Percentiles rank a stretch among this genome's conserved stretches.
These are phyloP conservation scores for Dioscorea dumetorum DNA, from an alignment of 106 monocot genomes.

Conservation along the genomic window DNA sequence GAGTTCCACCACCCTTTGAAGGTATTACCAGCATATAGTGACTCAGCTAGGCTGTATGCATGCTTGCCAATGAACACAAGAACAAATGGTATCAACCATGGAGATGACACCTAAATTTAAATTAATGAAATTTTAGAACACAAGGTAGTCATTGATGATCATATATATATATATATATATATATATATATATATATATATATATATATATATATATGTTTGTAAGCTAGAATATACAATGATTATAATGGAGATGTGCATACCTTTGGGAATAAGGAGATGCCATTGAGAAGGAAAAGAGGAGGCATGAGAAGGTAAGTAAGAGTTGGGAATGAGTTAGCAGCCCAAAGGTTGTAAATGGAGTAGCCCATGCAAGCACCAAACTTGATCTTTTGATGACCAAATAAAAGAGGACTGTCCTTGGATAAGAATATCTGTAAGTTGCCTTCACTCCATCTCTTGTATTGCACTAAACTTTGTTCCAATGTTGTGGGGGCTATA, in stretches of 20 bases:
- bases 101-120: conserved; percentile 22
- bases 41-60: conserved; percentile 22
- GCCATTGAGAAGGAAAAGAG: conserved; percentile 27
- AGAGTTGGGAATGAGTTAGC: conserved; percentile 22
- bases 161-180: too few relatives aligned
- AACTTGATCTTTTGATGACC: conserved; percentile 46
- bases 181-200: too few relatives aligned
- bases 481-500: conserved; percentile 42
- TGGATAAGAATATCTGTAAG: conserved; percentile 46
- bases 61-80: conserved; percentile 23
- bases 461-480: conserved; percentile 42
- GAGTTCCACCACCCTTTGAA: conserved; percentile 41
- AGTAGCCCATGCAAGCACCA: conserved; percentile 45
- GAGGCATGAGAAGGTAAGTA: conserved; percentile 30
- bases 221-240: not conserved
- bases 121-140: not conserved
- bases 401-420: conserved; percentile 37
- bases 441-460: conserved; percentile 69
- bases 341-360: conserved; percentile 38
- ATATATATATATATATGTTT: not conserved
- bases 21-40: conserved; percentile 15
- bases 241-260: not conserved
- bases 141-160: not conserved
- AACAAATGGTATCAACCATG: conserved; percentile 47
- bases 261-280: conserved; percentile 35